Evolutionary conservation across 148 eudicot genomes (phyloP), one percentile per base, ranked within the genome.

Genomic region (Rhododendron griersonianum): DNA sequence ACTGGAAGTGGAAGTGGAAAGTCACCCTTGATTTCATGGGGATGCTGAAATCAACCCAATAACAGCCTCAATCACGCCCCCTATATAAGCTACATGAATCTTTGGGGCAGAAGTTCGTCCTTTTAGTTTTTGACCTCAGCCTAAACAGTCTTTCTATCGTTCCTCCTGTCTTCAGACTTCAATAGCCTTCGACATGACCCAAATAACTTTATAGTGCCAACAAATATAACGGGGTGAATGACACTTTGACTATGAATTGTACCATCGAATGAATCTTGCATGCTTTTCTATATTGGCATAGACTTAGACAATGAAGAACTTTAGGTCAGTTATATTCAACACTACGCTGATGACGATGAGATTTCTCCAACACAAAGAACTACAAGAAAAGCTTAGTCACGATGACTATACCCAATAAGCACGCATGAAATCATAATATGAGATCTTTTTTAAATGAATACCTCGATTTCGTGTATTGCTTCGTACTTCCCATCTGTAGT

Each of bases 401-500:
- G 3, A 25, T 55, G 28, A 81, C 2, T 33, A 65, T 21, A 83
- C 45, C 13, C 18, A 28, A 23, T 44, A 67, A 59, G 55, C 53
- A 82, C 30, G 33, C 53, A 48, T 48, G 30, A 55, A 86, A 65
- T 74, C 67, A 65, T n/a, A 44, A 47, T 15, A 57, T 67, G 37
- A 81, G 80, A 69, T 48, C 75, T 8, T 81, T 35, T 13, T 87
- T n/a, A 78, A 30, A 78, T 55, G 48, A 44, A 73, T 91, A 98
- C 99, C 98, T 90, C 89, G 78, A 98, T 90, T 86, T 91, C 94
- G 55, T 89, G 87, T 78, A 92, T 78, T 73, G 98, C 95, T 50
- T 91, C 98, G 88, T 92, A 93, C 87, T 98, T 98, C 85, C 99
- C 99, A 90, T 98, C 91, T 25, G 94, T 91, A 3, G 95, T 91